These are phyloP conservation scores for Candida sanyaensis DNA, from an alignment of 1,139 yeast genomes.

Conservation along the genomic window DNA sequence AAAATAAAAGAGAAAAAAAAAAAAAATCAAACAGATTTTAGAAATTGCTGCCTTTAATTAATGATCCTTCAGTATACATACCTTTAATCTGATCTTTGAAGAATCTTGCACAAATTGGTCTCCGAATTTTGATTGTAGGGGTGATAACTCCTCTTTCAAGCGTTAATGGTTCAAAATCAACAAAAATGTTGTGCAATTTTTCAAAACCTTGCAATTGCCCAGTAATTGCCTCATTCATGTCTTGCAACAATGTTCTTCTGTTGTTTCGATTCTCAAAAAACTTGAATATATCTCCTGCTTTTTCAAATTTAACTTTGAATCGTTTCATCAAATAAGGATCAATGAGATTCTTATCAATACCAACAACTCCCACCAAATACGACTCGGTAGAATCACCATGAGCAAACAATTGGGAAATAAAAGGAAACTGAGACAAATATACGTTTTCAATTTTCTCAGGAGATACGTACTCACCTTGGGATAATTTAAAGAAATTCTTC, in stretches of 20 bases:
- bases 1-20: not conserved
- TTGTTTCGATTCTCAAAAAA: conserved; percentile 27
- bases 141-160: conserved; percentile 65
- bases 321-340: conserved; percentile 19
- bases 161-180: conserved; percentile 67
- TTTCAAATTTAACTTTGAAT: conserved; percentile 16
- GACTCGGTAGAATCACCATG: conserved; percentile 65
- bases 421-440: conserved; percentile 35
- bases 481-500: conserved; percentile 44
- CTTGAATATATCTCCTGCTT: conserved; percentile 25
- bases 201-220: conserved; percentile 54
- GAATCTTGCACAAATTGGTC: conserved; percentile 48
- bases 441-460: conserved; percentile 44
- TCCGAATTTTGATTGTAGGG: conserved; percentile 73
- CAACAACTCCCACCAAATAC: conserved; percentile 63
- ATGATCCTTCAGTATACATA: conserved; percentile 56
- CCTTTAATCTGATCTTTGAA: not conserved
- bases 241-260: conserved; percentile 27
- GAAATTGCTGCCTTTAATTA: conserved; percentile 21
- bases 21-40: not conserved
- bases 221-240: conserved; percentile 25
- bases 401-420: conserved; percentile 33
- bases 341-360: conserved; percentile 39
- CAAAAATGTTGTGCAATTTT: conserved; percentile 58
- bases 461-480: conserved; percentile 48